These are phyloP conservation scores for Aspergillus bridgeri DNA, from an alignment of 495 filamentous ascomycete species.

Conservation along the genomic window DNA sequence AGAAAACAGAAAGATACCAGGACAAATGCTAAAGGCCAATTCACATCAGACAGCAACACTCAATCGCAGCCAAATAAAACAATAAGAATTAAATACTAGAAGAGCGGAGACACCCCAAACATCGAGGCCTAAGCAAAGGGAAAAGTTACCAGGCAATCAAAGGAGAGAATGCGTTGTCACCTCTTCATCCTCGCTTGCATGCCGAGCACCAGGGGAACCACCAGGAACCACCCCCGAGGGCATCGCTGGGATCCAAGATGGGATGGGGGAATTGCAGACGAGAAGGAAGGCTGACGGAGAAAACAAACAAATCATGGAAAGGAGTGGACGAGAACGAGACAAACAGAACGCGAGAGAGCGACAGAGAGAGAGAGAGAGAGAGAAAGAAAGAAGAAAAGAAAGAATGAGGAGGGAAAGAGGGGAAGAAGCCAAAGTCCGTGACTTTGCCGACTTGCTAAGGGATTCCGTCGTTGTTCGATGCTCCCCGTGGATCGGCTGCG, in stretches of 20 bases:
- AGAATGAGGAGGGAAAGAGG: neutral
- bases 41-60: neutral
- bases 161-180: neutral
- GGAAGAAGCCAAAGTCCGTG: neutral
- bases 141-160: neutral
- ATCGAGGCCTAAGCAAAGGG: neutral
- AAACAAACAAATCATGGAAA: neutral
- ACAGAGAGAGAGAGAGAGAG: neutral
- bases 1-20: neutral
- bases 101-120: neutral
- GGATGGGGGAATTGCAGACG: too few relatives aligned
- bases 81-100: neutral
- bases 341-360: neutral
- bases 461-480: neutral
- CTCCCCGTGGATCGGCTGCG: neutral
- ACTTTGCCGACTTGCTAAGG: neutral
- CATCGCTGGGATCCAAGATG: neutral
- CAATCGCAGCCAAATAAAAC: neutral
- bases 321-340: neutral
- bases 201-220: neutral
- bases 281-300: neutral
- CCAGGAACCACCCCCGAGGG: neutral
- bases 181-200: neutral
- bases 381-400: neutral
- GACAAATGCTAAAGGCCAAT: neutral